phyloP scores from a whole-genome alignment of 495 filamentous ascomycete genomes.

The Penicillium angulare region DNA sequence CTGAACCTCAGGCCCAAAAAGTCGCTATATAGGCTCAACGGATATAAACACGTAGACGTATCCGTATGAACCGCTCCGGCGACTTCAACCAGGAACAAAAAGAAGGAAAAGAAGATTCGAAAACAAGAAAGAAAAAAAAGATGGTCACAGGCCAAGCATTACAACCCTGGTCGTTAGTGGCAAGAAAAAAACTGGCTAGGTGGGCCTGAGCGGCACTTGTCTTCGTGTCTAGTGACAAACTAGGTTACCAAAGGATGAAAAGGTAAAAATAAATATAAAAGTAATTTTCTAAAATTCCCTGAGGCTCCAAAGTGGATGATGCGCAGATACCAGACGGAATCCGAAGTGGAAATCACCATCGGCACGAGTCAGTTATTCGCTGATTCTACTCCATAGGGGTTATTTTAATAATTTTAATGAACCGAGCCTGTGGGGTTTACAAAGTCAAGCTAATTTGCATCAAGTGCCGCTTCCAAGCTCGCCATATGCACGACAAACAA shows the following conservation, averaged over 20 bases:
- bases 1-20: background rate
- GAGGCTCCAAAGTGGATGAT: background rate
- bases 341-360: background rate
- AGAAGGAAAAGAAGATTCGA: background rate
- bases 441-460: background rate
- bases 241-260: too few relatives aligned
- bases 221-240: background rate
- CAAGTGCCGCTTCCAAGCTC: background rate
- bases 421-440: background rate
- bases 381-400: too few relatives aligned
- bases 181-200: constrained; percentile 8
- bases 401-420: too few relatives aligned
- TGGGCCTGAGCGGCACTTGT: constrained; percentile 2
- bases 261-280: background rate
- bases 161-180: constrained; percentile 13
- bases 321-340: background rate
- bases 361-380: too few relatives aligned
- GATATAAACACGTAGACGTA: too few relatives aligned
- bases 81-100: constrained; percentile 1
- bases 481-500: background rate
- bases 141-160: constrained; percentile 13
- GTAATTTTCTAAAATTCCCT: background rate
- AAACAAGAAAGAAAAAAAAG: constrained; percentile 2
- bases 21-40: too few relatives aligned
- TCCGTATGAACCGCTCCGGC: too few relatives aligned